A percentile compares a stretch with the other conserved stretches of the same genome.
Conservation (phyloP, 176 grass and related monocot genomes). For the Metroxylon sagu region DNA sequence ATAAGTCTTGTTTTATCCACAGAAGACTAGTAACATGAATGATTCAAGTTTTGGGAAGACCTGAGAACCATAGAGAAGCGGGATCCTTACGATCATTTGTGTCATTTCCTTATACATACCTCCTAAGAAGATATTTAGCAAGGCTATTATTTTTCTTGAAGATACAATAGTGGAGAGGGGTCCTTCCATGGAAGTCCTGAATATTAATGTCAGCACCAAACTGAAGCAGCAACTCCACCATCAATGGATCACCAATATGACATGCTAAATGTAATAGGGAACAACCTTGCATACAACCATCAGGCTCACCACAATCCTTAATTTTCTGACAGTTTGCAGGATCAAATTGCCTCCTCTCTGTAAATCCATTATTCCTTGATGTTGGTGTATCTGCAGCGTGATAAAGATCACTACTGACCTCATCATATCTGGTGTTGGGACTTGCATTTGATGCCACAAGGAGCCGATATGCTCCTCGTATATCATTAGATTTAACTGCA, state of each 20-base stretch:
- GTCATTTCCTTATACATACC: slow-evolving; percentile 32
- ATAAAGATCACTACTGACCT: slow-evolving; percentile 41
- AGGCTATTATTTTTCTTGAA: slow-evolving; percentile 70
- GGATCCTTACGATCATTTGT: too few species aligned
- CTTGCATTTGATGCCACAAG: slow-evolving; percentile 44
- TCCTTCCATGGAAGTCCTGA: slow-evolving; percentile 83
- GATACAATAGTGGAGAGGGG: slow-evolving; percentile 83
- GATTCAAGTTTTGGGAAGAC: not conserved
- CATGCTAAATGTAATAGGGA: slow-evolving; percentile 71
- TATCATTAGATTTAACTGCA: slow-evolving; percentile 66
- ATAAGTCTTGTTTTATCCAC: too few species aligned
- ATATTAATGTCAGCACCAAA: slow-evolving; percentile 84
- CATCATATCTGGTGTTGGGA: slow-evolving; percentile 61
- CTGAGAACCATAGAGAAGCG: too few species aligned
- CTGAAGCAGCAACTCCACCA: slow-evolving; percentile 75
- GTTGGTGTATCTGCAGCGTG: slow-evolving; percentile 19
- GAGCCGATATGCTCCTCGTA: slow-evolving; percentile 54
- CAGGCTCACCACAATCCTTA: slow-evolving; percentile 35
- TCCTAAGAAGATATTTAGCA: slow-evolving; percentile 83
- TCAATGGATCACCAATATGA: slow-evolving; percentile 41
- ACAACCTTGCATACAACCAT: slow-evolving; percentile 81
- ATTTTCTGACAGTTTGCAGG: slow-evolving; percentile 61
- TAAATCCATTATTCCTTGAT: slow-evolving; percentile 17
- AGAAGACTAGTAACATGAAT: not conserved
- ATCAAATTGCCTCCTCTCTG: slow-evolving; percentile 48